Evolutionary conservation across 176 grass and related monocot species (phyloP), one percentile per base, ranked within the genome.

Genomic region (Hordeum marinum): DNA sequence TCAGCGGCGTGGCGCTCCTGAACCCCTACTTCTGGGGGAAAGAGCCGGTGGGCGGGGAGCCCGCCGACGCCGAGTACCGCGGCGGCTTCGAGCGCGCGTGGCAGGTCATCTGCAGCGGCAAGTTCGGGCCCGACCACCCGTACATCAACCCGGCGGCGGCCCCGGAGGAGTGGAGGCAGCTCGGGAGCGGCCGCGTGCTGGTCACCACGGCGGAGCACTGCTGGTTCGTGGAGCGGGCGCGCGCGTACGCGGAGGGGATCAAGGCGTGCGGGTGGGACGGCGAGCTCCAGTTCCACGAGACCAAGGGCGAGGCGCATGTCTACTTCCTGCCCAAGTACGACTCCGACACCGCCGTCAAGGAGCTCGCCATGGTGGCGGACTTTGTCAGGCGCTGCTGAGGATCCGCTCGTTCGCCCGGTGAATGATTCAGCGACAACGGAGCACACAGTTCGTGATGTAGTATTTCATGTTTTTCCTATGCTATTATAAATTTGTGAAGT

Each of bases 11-110:
- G n/a, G 81, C 60, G 42, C 90, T 97, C 59, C 18, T 97, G 57
- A 88, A 97, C 59, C 92, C 94, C 0, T 97, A 90, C 82, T 94
- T 97, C 36, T 92, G 85, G 92, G 88, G 94, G 10, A 88, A 86
- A 10, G 86, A 94, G 20, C 88, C 77, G 17, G 3, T 90, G 17
- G 87, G 85, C 31, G 71, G 43, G 34, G 92, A 97, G 72, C 15
- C 75, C 41, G 76, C 68, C 0, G 88, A 91, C 29, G 39, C 72
- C 21, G 83, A 52, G 15, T 11, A 80, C 60, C 92, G 80, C 63
- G 77, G 27, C 41, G 34, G 65, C 62, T 88, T 92, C 82, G 90
- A 94, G 23, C 68, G 76, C 25, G 62, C 88, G 0, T 97, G 94
- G 92, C 23, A 59, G 21, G 82, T 94, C 41, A 78, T 83, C 60